Base-by-base conservation (phyloP, 2,329 filamentous ascomycete species). In the Ophidiomyces ophidiicola region DNA sequence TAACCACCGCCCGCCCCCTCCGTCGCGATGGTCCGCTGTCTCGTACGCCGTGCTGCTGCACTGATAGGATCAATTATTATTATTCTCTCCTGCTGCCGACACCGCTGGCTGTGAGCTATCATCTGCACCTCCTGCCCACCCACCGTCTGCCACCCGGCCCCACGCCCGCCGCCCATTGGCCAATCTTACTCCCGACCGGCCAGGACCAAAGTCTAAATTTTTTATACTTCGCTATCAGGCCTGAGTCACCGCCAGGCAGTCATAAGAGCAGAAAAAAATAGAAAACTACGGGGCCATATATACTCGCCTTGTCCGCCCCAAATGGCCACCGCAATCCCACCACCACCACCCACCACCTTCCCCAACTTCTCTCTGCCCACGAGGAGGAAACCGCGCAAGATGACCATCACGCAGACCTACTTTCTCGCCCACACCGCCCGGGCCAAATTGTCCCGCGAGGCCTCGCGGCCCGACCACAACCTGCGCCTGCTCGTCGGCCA, bases 361-460 rank as follows among this genome's bases (percentile, higher is more conserved):
- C n/a, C n/a, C 24, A n/a, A 6, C 24, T 36, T 35, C 8, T 26
- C 32, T 21, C 54, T 53, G 38, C 54, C 60, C 19, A 52, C 57
- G 25, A 50, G 53, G 14, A 57, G 53, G 20, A 66, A 68, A 61
- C 72, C 81, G 68, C 82, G 86, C 66, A 87, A 81, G 68, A 96
- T 96, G 90, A 92, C 82, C 61, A 81, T 96, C 69, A 92, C 88
- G 19, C 86, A 94, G 68, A 96, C 88, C 46, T 98, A 96, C 80
- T 94, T 85, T 70, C 81, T 96, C 55, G 90, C 90, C 60, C 87
- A 94, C 72, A 88, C 87, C 66, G 90, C 90, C 59, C 79, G 90
- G 62, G 81, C 80, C 54, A 98, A 98, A 85, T 86, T 98, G 58
- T 86, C 86, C 50, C 76, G 74, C 48, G 88, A 96, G 69, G 90